A percentile compares a stretch with the other conserved stretches of the same genome.
phyloP scores from a whole-genome alignment of 306 rosid genomes.

The Vigna unguiculata region DNA sequence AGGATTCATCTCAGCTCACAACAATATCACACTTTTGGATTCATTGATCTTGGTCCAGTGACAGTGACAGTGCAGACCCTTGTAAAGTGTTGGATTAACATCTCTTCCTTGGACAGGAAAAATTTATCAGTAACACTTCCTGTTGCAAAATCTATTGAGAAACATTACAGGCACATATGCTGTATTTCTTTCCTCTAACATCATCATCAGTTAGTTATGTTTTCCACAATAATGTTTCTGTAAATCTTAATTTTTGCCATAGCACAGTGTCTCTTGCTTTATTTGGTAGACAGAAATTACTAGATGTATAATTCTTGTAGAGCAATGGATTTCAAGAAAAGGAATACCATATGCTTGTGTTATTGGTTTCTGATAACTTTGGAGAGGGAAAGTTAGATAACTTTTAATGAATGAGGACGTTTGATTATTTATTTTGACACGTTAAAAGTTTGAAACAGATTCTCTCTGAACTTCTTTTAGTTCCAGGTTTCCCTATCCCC shows the following conservation, averaged over 20 bases:
- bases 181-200: conserved; percentile 6
- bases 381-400: too few species aligned
- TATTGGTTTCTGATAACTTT: too few species aligned
- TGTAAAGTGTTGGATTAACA: conserved; percentile 52
- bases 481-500: too few species aligned
- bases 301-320: conserved; percentile 11
- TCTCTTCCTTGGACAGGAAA: conserved; percentile 36
- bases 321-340: conserved; percentile 12
- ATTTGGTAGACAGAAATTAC: conserved; percentile 4
- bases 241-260: conserved; percentile 8
- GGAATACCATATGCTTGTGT: background rate
- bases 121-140: conserved; percentile 12
- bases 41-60: conserved; percentile 42
- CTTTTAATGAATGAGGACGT: too few species aligned
- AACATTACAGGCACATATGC: background rate
- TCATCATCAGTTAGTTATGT: background rate
- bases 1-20: conserved; percentile 18
- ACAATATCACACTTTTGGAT: conserved; percentile 46
- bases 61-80: conserved; percentile 31
- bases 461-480: too few species aligned
- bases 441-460: too few species aligned
- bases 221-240: conserved; percentile 24
- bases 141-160: background rate
- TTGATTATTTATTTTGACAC: too few species aligned
- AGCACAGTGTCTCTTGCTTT: background rate